Base-by-base conservation (phyloP, 352 stramenopile genomes). In the Phytophthora lateralis region DNA sequence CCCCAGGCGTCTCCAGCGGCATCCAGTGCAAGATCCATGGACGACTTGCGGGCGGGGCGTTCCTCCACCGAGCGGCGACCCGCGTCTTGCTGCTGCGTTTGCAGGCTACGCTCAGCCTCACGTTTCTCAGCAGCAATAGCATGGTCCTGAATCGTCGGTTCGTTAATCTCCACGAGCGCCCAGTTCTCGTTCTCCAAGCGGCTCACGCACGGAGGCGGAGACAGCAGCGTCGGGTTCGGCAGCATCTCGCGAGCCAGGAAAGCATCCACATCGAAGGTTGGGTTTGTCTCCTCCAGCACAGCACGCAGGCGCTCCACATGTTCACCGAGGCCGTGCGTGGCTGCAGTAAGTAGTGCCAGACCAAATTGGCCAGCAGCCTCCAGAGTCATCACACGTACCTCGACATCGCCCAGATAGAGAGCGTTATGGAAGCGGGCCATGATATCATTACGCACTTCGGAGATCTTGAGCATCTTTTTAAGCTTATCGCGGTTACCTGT, bases 391-490 rank as follows among this genome's bases (percentile, higher is more conserved):
- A 99, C 89, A 27, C 97, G 91, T 54, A 99, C 96, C 1, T 95
- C 81, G 15, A 97, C 96, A 75, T 99, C 96, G 39, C 97, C 97
- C 24, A 99, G 82, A 63, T 99, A 98, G 7, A 99, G 78, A 6
- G 97, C 95, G 76, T 99, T 99, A 82, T 99, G 97, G 76, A 99
- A 99, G 45, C 96, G 91, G 21, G 92, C 96, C 97, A 99, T 99
- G 58, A 98, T 97, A 71, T 99, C 97, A 61, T 96, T 92, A 52
- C 97, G 89, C 71, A 99, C 97, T 73, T 99, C 96, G 4, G 97
- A 95, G 49, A 99, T 99, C 78, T 99, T 99, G 55, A 99, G 85
- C 97, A 99, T 99, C 81, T 99, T 99, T 62, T 95, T 88, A 10
- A 99, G 88, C 80, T 99, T 99, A 60, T 99, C 97, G 37, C 88